Percentiles rank a stretch among this genome's conserved stretches.
These are phyloP conservation scores for Hypoxylon sp. DNA, from an alignment of 2,329 filamentous ascomycete genomes.

Conservation along the genomic window DNA sequence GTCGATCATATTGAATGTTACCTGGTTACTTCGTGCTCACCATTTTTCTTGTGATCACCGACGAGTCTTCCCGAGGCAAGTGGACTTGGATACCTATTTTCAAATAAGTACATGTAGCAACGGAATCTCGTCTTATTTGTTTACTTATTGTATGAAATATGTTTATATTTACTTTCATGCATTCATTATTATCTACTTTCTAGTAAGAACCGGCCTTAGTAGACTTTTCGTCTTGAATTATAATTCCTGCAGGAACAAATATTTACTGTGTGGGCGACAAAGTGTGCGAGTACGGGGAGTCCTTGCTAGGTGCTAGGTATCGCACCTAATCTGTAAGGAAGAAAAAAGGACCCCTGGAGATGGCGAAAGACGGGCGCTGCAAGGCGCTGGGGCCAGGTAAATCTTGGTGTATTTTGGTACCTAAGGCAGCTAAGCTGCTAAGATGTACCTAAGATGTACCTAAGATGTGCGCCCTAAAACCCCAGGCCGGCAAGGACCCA, in stretches of 20 bases:
- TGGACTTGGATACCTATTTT: conserved; percentile 5
- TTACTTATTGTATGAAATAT: too few species aligned
- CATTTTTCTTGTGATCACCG: conserved; percentile 5
- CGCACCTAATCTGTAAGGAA: too few species aligned
- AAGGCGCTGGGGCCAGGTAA: conserved; percentile 26
- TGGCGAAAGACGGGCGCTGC: conserved; percentile 10
- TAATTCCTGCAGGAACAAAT: not conserved
- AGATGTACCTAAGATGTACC: too few species aligned
- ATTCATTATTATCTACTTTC: not conserved
- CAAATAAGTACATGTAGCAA: too few species aligned
- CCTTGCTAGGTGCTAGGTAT: not conserved
- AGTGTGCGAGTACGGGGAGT: not conserved
- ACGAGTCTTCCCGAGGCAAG: too few species aligned
- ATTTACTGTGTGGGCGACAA: not conserved
- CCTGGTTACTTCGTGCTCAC: not conserved
- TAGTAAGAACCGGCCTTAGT: not conserved
- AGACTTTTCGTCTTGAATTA: not conserved
- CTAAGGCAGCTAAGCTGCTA: conserved; percentile 3
- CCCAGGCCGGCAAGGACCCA: too few species aligned
- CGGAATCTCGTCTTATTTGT: too few species aligned
- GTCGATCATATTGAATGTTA: conserved; percentile 19
- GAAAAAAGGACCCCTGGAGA: conserved; percentile 11
- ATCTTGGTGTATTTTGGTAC: conserved; percentile 28
- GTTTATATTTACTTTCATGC: not conserved
- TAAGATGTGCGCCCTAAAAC: conserved; percentile 9